Conservation (phyloP, 345 rosid genomes). For the Bruguiera gymnorhiza region DNA sequence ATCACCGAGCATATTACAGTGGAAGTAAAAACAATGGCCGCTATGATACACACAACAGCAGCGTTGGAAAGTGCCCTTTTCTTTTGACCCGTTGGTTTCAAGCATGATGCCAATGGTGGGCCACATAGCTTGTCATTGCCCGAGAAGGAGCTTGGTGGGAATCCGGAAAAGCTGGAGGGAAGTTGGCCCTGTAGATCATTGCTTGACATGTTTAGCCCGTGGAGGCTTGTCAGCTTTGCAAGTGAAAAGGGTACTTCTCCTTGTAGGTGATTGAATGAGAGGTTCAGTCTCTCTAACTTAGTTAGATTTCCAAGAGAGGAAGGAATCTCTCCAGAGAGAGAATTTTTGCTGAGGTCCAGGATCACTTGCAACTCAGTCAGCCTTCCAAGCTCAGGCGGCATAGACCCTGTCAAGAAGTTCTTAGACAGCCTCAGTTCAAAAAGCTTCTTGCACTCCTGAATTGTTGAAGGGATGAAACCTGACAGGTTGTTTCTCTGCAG, state of each 20-base stretch:
- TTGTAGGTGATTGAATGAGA: slow-evolving; percentile 60
- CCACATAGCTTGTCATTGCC: slow-evolving; percentile 58
- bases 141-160: slow-evolving; percentile 51
- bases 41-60: slow-evolving; percentile 43
- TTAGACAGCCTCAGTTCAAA: slow-evolving; percentile 69
- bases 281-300: slow-evolving; percentile 67
- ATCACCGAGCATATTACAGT: slow-evolving; percentile 52
- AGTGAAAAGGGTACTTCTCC: slow-evolving; percentile 64
- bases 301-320: slow-evolving; percentile 55
- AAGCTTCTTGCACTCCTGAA: slow-evolving; percentile 70
- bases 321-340: slow-evolving; percentile 58
- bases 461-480: slow-evolving; percentile 58
- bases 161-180: slow-evolving; percentile 51
- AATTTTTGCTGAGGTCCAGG: slow-evolving; percentile 69
- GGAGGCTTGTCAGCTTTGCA: slow-evolving; percentile 70
- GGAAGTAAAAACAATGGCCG: slow-evolving; percentile 56
- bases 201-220: slow-evolving; percentile 63
- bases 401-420: slow-evolving; percentile 56
- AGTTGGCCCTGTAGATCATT: slow-evolving; percentile 67
- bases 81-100: slow-evolving; percentile 18
- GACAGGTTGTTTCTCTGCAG: slow-evolving; percentile 68
- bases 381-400: slow-evolving; percentile 67
- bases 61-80: slow-evolving; percentile 33
- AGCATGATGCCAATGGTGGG: slow-evolving; percentile 53
- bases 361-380: slow-evolving; percentile 77